Base-by-base conservation (phyloP, 208 protist genomes). In the Crithidia expoeki region DNA sequence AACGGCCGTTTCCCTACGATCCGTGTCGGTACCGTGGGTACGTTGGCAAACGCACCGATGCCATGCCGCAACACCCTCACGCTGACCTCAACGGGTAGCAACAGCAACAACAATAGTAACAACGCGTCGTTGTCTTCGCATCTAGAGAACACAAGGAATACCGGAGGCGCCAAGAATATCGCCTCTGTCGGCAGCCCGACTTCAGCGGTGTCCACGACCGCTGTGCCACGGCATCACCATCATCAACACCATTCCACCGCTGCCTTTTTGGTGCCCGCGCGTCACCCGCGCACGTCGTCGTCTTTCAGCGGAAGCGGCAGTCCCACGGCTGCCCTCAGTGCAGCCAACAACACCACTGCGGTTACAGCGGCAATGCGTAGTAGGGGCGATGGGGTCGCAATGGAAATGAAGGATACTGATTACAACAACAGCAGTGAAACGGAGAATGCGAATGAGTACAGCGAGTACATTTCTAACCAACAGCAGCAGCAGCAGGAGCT, bases 231-330 rank as follows among this genome's bases (percentile, higher is more conserved):
- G 12, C 53, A 63, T 25, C 68, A 74, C 38, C 65, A 71, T 32
- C 49, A 56, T 32, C 64, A 71, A 14, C 65, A 71, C 2, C 62
- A 66, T 10, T 44, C n/a, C n/a, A n/a, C n/a, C n/a, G n/a, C n/a
- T n/a, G n/a, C n/a, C n/a, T n/a, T n/a, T n/a, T n/a, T 6, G 5
- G 21, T 11, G 10, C 46, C 4, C 21, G 17, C 46, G 3, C 42
- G 30, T 3, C 60, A 65, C 17, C 30, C 42, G 25, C 60, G 32
- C 3, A 55, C 60, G 2, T 65, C 60, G 3, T 65, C 60, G 2
- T 65, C 60, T 2, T 65, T 36, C 21, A 65, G 60, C 44, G 32
- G 60, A 2, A 42, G 19, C 46, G 19, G 60, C 44, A 46, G 55
- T 17, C 33, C 34, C 16, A 28, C 55, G 30, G 46, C 60, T 9